Evolutionary conservation across 2,329 filamentous ascomycete genomes (phyloP).

Genomic region (Fusarium sp.): DNA sequence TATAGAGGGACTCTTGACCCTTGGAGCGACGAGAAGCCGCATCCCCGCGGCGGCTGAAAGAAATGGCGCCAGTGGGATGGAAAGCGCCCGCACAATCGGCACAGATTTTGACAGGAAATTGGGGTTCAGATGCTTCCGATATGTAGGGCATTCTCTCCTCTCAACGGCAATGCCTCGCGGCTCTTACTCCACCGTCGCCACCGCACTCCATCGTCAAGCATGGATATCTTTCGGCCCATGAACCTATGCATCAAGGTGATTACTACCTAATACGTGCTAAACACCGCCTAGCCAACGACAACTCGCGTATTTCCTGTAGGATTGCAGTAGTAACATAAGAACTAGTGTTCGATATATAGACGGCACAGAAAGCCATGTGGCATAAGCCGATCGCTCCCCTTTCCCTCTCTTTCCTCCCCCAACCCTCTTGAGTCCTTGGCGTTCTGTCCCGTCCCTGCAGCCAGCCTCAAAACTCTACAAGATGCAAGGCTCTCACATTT

Average conservation of each 20-base stretch:
- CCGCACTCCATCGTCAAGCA: constrained; percentile 6
- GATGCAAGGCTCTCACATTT: constrained; percentile 18
- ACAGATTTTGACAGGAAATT: neutral
- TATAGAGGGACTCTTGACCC: neutral
- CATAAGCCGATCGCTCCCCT: constrained; percentile 8
- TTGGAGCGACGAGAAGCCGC: neutral
- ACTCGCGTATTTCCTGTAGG: neutral
- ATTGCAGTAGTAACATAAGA: neutral
- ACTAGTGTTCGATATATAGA: constrained; percentile 26
- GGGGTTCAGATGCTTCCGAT: neutral
- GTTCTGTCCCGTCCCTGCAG: constrained; percentile 3
- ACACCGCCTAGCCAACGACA: constrained; percentile 3
- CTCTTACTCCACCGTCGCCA: neutral
- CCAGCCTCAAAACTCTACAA: constrained; percentile 1
- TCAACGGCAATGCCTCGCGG: neutral
- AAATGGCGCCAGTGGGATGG: constrained; percentile 4
- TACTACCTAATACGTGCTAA: constrained; percentile 26
- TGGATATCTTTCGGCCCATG: constrained; percentile 16
- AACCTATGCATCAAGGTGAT: constrained; percentile 9
- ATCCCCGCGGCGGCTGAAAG: neutral
- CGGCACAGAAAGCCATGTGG: constrained; percentile 22
- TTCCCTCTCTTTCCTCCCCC: neutral
- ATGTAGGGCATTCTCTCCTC: neutral
- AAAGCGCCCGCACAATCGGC: neutral
- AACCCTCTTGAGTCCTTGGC: constrained; percentile 15